phyloP scores from a whole-genome alignment of 352 stramenopile genomes.

The Phytophthora nicotianae region DNA sequence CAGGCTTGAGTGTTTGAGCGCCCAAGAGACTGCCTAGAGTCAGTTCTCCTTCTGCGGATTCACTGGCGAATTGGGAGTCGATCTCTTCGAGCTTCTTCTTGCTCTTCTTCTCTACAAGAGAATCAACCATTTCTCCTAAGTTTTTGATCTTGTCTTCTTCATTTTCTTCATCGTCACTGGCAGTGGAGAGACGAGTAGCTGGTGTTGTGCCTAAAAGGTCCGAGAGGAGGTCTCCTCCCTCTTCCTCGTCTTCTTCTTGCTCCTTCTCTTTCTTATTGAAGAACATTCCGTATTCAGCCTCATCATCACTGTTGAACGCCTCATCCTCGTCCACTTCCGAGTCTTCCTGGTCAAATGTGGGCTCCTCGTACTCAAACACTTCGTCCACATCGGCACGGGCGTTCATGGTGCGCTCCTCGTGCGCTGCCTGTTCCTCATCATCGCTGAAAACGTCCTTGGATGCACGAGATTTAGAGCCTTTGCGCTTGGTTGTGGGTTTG shows the following conservation, averaged over 20 bases:
- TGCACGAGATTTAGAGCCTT: not conserved
- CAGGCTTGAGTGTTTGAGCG: constrained; percentile 51
- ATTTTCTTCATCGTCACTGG: constrained; percentile 41
- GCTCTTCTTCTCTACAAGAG: constrained; percentile 53
- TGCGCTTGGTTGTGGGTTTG: constrained; percentile 6
- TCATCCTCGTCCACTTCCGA: constrained; percentile 95
- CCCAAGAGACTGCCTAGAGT: constrained; percentile 35
- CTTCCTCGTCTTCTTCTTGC: constrained; percentile 56
- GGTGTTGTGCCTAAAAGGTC: constrained; percentile 70
- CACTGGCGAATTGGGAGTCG: constrained; percentile 42
- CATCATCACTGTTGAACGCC: constrained; percentile 95
- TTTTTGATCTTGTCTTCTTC: constrained; percentile 57
- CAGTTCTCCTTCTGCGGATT: constrained; percentile 24
- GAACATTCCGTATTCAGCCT: constrained; percentile 88
- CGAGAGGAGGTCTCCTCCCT: constrained; percentile 73
- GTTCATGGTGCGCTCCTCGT: constrained; percentile 65
- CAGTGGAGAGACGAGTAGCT: constrained; percentile 58
- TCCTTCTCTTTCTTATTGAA: constrained; percentile 67
- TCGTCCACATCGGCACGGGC: constrained; percentile 76
- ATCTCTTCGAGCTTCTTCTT: constrained; percentile 64
- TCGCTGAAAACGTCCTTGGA: constrained; percentile 79
- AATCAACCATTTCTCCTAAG: constrained; percentile 54
- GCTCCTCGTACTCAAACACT: constrained; percentile 85
- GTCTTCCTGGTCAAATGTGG: constrained; percentile 84
- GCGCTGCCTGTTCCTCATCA: constrained; percentile 67